Conservation (phyloP, 768 basidiomycete species). For the Russula griseocarnosa region DNA sequence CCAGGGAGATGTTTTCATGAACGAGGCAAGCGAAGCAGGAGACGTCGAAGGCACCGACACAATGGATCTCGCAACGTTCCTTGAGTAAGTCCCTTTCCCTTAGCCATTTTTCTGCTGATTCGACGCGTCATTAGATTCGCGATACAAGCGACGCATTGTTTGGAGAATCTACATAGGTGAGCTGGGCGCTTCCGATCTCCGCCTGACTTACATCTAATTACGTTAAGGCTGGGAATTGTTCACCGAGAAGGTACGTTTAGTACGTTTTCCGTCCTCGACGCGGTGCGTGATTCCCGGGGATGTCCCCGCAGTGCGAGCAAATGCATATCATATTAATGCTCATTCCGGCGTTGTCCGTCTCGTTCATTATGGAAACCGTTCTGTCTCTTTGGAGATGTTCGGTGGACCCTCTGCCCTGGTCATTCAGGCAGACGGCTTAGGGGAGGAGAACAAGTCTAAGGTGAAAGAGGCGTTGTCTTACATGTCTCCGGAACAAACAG, state of each 20-base stretch:
- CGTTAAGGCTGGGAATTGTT: slow-evolving; percentile 48
- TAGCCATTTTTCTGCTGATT: slow-evolving; percentile 12
- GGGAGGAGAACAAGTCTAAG: slow-evolving; percentile 60
- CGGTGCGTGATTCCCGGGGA: neutral
- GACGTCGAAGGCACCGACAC: slow-evolving; percentile 60
- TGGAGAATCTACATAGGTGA: slow-evolving; percentile 63
- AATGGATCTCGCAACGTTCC: slow-evolving; percentile 73
- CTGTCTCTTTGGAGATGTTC: slow-evolving; percentile 64
- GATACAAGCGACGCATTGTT: slow-evolving; percentile 67
- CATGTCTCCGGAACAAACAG: slow-evolving; percentile 73
- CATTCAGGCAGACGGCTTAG: slow-evolving; percentile 46
- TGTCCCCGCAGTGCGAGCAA: slow-evolving; percentile 54
- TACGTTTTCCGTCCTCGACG: neutral
- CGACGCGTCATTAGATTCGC: slow-evolving; percentile 49
- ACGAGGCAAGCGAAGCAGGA: slow-evolving; percentile 45
- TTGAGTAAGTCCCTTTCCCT: slow-evolving; percentile 50
- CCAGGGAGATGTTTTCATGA: slow-evolving; percentile 51
- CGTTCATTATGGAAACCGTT: slow-evolving; percentile 72
- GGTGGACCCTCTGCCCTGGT: slow-evolving; percentile 71
- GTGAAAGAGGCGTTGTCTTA: slow-evolving; percentile 75
- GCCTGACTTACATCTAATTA: slow-evolving; percentile 7
- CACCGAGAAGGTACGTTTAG: slow-evolving; percentile 58
- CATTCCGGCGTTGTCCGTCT: slow-evolving; percentile 66
- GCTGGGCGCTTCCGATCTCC: slow-evolving; percentile 22
- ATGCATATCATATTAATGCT: slow-evolving; percentile 69